Evolutionary conservation across 163 green algal species (phyloP).

Genomic region (Trebouxia gelatinosa): DNA sequence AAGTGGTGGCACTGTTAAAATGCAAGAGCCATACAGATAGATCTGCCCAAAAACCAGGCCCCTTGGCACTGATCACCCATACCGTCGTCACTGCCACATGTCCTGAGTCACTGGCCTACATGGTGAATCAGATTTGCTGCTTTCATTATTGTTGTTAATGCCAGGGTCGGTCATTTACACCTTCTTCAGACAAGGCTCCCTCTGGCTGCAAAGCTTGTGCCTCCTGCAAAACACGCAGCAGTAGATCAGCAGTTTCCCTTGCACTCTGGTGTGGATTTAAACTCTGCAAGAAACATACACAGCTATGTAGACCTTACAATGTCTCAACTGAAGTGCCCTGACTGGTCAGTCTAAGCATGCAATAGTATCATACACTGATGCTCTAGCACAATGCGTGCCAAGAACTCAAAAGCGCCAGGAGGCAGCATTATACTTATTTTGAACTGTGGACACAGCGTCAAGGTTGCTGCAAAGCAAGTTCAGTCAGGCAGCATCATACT

Average conservation of each 20-base stretch:
- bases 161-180: conserved; percentile 5
- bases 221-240: conserved; percentile 1
- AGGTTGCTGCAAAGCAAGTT: background rate
- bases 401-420: background rate
- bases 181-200: conserved; percentile 4
- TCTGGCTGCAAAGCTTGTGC: background rate
- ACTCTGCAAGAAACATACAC: background rate
- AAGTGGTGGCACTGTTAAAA: too few species aligned
- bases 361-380: background rate
- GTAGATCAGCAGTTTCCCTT: background rate
- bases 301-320: background rate
- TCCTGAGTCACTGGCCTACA: too few species aligned
- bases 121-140: too few species aligned
- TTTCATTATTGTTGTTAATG: too few species aligned
- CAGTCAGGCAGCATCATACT: too few species aligned
- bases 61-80: too few species aligned
- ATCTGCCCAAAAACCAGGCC: too few species aligned
- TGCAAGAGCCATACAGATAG: too few species aligned
- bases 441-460: background rate
- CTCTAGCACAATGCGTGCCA: background rate
- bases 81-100: too few species aligned
- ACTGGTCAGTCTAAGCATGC: background rate
- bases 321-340: background rate
- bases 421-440: background rate
- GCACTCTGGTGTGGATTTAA: background rate